Evolutionary conservation across 805 yeast species (phyloP), one percentile per base, ranked within the genome.

Genomic region (Saccharomyces paradoxus): DNA sequence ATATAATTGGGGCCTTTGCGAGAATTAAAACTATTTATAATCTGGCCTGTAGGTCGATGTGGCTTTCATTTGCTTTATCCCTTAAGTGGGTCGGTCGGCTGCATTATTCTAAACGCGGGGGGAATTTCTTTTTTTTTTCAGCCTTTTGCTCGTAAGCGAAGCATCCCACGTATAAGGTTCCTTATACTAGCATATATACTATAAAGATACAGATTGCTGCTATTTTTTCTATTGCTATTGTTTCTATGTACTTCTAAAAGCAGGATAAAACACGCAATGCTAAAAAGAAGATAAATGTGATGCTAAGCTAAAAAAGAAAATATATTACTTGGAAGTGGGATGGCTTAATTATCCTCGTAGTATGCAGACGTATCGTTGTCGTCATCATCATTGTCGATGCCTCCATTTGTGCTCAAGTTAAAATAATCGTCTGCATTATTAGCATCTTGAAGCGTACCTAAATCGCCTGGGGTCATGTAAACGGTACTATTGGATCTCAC

Each of bases 391-490:
- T 75, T 79, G 31, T 62, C 66, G 21, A 75, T 78, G 12, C 51
- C 58, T 8, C 59, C 60, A 26, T 58, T 54, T 48, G 64, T 69
- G 48, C 62, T 67, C 56, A 76, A 64, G 41, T 76, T 76, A 63
- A 85, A 79, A 65, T 89, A 92, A 68, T 92, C 97, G 41, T 88
- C 89, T 1, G 81, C 76, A 64, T 87, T 88, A 54, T 82, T 82
- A 41, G 89, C 88, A 69, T 92, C 99, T 69, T 91, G 97, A 63
- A 94, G 77, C 3, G 96, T 85, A 17, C 98, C 99, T 58, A 92
- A 78, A 69, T 92, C 99, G 44, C 99, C 99, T 0, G 99, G 99
- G 1, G 99, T 92, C 96, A 90, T 92, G 62, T 84, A 75, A 17
- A 87, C 84, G 13, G 82, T 71, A 47, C 66, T 60, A 32, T 53